Conservation (phyloP, 768 basidiomycete genomes). For the Mycena filopes region DNA sequence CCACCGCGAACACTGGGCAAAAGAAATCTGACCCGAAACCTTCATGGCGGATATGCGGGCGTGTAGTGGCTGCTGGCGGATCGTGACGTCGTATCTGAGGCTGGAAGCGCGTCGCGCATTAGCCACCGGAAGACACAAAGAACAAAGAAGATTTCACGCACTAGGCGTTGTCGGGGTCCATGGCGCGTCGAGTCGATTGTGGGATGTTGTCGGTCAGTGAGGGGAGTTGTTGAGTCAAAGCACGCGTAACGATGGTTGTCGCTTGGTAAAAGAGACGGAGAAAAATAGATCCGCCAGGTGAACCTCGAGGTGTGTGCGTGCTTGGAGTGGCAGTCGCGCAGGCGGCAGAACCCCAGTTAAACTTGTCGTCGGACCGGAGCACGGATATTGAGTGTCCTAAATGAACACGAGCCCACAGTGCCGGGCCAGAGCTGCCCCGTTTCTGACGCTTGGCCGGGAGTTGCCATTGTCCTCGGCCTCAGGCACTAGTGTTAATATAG, state of each 20-base stretch:
- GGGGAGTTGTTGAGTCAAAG: conserved; percentile 9
- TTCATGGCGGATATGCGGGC: conserved; percentile 36
- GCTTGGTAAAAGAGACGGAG: conserved; percentile 12
- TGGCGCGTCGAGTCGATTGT: conserved; percentile 7
- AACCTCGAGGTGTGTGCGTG: conserved; percentile 25
- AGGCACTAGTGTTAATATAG: conserved; percentile 4
- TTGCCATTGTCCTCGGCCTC: conserved; percentile 5
- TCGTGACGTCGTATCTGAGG: conserved; percentile 24
- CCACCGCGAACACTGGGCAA: neutral
- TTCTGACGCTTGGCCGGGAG: neutral
- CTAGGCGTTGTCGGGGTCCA: conserved; percentile 9
- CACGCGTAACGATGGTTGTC: neutral
- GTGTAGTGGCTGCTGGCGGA: conserved; percentile 33
- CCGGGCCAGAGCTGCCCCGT: conserved; percentile 20
- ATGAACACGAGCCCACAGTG: neutral
- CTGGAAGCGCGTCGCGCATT: too few relatives aligned
- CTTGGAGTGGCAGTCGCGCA: conserved; percentile 13
- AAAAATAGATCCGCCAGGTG: conserved; percentile 19
- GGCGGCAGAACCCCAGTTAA: conserved; percentile 18
- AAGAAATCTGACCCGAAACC: conserved; percentile 30
- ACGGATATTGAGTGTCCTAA: conserved; percentile 23
- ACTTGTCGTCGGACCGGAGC: conserved; percentile 25
- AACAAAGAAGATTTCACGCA: conserved; percentile 3
- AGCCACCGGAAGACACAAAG: too few relatives aligned
- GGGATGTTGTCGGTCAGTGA: neutral